Evolutionary conservation across 352 stramenopile species (phyloP).

Genomic region (Phytopythium boreale): DNA sequence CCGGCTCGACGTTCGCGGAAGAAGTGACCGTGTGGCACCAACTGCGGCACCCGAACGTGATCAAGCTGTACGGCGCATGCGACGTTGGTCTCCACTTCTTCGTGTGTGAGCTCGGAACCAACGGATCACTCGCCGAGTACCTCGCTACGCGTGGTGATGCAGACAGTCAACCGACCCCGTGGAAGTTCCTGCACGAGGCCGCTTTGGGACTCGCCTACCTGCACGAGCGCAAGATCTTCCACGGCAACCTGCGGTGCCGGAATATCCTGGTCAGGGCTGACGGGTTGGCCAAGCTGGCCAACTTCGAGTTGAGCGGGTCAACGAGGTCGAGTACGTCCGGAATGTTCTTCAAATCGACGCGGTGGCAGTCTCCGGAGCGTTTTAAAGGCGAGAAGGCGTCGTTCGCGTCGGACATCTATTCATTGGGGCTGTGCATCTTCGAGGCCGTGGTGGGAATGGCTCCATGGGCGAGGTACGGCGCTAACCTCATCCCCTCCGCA

Average conservation of each 20-base stretch:
- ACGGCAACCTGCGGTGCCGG: conserved; percentile 5
- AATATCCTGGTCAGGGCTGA: conserved; percentile 9
- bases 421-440: conserved; percentile 35
- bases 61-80: no score
- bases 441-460: conserved; percentile 1
- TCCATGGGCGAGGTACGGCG: no score
- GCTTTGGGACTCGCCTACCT: background rate
- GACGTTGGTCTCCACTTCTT: no score
- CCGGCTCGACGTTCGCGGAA: conserved; percentile 3
- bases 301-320: no score
- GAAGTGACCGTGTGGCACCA: conserved; percentile 14
- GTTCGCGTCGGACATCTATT: conserved; percentile 22
- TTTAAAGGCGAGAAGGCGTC: no score
- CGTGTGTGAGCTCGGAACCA: background rate
- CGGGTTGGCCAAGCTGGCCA: background rate
- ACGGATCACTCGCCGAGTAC: conserved; percentile 6
- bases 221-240: conserved; percentile 6
- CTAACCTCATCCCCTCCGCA: no score
- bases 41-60: conserved; percentile 10
- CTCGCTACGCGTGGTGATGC: no score
- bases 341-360: no score
- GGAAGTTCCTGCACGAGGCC: no score
- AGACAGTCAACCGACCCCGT: no score
- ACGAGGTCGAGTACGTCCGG: no score
- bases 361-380: no score